Evolutionary conservation across 768 basidiomycete genomes (phyloP).

Genomic region (Lactarius psammicola): DNA sequence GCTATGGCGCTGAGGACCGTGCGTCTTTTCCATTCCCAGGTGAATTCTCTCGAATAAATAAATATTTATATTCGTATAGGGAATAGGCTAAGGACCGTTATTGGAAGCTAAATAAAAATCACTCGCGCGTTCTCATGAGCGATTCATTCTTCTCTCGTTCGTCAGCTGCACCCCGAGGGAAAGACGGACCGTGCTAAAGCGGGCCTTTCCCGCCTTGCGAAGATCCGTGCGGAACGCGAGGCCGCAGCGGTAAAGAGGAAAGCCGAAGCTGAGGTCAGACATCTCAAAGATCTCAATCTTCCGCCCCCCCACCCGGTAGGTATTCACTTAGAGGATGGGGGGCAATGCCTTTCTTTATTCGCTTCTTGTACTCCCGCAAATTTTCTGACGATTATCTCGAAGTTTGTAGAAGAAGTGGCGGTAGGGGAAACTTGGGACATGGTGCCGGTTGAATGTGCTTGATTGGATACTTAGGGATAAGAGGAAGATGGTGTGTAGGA

Average conservation of each 20-base stretch:
- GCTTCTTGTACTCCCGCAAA: too few relatives aligned
- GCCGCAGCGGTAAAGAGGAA: slow-evolving; percentile 83
- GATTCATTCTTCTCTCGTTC: slow-evolving; percentile 3
- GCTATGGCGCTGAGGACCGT: slow-evolving; percentile 67
- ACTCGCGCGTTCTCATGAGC: not conserved
- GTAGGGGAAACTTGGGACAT: too few relatives aligned
- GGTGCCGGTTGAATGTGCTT: too few relatives aligned
- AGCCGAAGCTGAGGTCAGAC: slow-evolving; percentile 70
- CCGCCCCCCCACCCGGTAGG: too few relatives aligned
- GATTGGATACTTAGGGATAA: too few relatives aligned
- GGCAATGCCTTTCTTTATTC: too few relatives aligned
- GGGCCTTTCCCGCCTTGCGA: slow-evolving; percentile 81
- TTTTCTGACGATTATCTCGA: too few relatives aligned
- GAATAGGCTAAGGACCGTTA: slow-evolving; percentile 87
- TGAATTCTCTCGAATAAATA: too few relatives aligned
- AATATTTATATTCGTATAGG: slow-evolving; percentile 41
- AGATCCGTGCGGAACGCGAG: slow-evolving; percentile 86
- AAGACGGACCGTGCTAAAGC: slow-evolving; percentile 90
- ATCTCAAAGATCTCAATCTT: not conserved
- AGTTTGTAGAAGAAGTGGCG: too few relatives aligned
- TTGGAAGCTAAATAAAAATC: slow-evolving; percentile 59
- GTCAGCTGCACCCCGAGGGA: slow-evolving; percentile 68
- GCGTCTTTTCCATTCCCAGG: slow-evolving; percentile 17
- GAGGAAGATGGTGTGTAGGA: too few relatives aligned
- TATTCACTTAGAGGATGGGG: too few relatives aligned